Evolutionary conservation across 1,284 basidiomycete genomes (phyloP), one percentile per base, ranked within the genome.

Genomic region (Marasmius oreades): DNA sequence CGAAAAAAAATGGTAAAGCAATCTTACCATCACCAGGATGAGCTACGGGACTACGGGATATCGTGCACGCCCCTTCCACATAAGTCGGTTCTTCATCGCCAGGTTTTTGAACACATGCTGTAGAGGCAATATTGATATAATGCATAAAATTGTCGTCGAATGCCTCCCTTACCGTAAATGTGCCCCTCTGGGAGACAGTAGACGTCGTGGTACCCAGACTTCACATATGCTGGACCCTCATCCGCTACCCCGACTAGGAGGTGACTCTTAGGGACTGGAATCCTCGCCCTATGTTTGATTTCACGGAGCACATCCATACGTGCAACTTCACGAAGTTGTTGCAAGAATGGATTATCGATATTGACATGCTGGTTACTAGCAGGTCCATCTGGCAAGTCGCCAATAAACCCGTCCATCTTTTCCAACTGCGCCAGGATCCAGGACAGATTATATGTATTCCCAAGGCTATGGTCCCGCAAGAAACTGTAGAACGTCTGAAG

Each of bases 231-330:
- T 2, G 81, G 78, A 1, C 87, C 87, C 70, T 91, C 90, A 64
- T 91, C 90, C 5, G 87, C 86, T n/a, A 92, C 77, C 2, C 90
- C 90, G 18, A 91, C 86, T 3, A 92, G 74, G 20, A 84, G 74
- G 59, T 82, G 82, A 56, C 84, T 84, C 1, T 84, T 72, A 0
- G 82, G 82, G n/a, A 92, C 79, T 2, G 77, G 80, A 36, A 92
- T 88, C 22, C 88, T 76, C 0, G 89, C 90, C 36, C 76, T 73
- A 61, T 90, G 82, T 64, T 92, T 92, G 65, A 92, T 82, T 50
- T 81, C 82, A 12, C 87, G 75, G 18, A 92, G 70, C 12, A 87
- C 79, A 59, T 82, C 78, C 53, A 79, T 80, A 64, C 83, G 79
- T 1, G 82, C 77, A 28, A 84, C 83, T 51, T 76, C 69, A 26